Conservation (phyloP, 805 yeast species). For the Pichia membranifaciens region DNA sequence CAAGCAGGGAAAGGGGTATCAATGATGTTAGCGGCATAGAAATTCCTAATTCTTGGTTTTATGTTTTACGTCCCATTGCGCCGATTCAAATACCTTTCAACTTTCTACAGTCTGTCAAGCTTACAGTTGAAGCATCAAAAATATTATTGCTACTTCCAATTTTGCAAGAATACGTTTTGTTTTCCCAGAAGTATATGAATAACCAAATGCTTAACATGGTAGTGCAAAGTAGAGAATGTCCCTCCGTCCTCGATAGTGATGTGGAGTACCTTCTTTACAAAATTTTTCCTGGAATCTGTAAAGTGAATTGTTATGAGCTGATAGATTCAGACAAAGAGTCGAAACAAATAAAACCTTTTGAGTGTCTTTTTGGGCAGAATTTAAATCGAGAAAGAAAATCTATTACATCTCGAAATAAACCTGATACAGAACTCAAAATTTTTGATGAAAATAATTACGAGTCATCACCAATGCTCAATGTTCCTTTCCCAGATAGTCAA, state of each 20-base stretch:
- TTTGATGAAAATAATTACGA: slow-evolving; percentile 34
- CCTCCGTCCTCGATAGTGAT: slow-evolving; percentile 17
- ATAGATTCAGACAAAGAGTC: slow-evolving; percentile 17
- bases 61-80: slow-evolving; percentile 59
- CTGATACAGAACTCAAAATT: neutral
- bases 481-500: neutral
- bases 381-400: neutral
- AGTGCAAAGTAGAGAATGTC: slow-evolving; percentile 19
- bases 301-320: slow-evolving; percentile 22
- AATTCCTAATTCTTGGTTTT: slow-evolving; percentile 59
- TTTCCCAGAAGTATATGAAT: slow-evolving; percentile 19
- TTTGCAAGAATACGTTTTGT: slow-evolving; percentile 26
- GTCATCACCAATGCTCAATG: slow-evolving; percentile 26
- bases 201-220: slow-evolving; percentile 7
- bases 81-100: slow-evolving; percentile 54
- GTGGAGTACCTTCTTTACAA: slow-evolving; percentile 20
- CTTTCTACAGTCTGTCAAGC: slow-evolving; percentile 36
- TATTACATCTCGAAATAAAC: neutral
- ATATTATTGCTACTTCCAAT: slow-evolving; percentile 27
- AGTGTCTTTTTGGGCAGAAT: slow-evolving; percentile 22
- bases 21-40: slow-evolving; percentile 21
- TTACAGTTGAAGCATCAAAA: slow-evolving; percentile 21
- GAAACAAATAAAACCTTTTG: slow-evolving; percentile 19
- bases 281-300: slow-evolving; percentile 25
- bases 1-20: neutral